phyloP scores from a whole-genome alignment of 2,329 filamentous ascomycete genomes.

The Cladosporium sp. region DNA sequence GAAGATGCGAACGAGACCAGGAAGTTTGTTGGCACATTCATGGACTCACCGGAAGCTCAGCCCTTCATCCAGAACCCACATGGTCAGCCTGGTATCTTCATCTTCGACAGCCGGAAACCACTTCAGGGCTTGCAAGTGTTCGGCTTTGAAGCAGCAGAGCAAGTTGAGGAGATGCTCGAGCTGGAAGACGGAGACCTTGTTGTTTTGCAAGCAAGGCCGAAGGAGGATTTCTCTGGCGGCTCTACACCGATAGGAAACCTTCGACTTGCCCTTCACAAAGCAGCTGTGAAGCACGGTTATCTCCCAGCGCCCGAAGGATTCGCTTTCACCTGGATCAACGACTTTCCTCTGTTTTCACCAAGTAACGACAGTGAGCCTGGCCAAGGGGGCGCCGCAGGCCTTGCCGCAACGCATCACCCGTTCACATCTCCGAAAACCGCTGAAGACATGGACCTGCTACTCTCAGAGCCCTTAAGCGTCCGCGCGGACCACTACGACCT shows the following conservation, averaged over 20 bases:
- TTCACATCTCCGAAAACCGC: conserved; percentile 78
- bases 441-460: conserved; percentile 69
- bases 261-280: conserved; percentile 62
- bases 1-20: conserved; percentile 49
- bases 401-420: conserved; percentile 87
- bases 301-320: conserved; percentile 49
- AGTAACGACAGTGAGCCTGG: conserved; percentile 59
- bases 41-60: conserved; percentile 56
- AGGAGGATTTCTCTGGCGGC: conserved; percentile 61
- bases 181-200: conserved; percentile 70
- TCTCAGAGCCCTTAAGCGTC: conserved; percentile 63
- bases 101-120: conserved; percentile 68
- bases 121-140: conserved; percentile 70
- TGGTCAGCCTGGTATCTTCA: conserved; percentile 73
- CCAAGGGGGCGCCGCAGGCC: conserved; percentile 73
- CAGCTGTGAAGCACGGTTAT: conserved; percentile 58
- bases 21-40: conserved; percentile 61
- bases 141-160: conserved; percentile 63
- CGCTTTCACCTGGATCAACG: conserved; percentile 75
- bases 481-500: conserved; percentile 91
- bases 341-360: conserved; percentile 89
- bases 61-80: conserved; percentile 62
- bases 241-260: conserved; percentile 68
- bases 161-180: conserved; percentile 46
- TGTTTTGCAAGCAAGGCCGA: conserved; percentile 70